Base-by-base conservation (phyloP, 1,284 basidiomycete species). In the Tylopilus orsonianus region DNA sequence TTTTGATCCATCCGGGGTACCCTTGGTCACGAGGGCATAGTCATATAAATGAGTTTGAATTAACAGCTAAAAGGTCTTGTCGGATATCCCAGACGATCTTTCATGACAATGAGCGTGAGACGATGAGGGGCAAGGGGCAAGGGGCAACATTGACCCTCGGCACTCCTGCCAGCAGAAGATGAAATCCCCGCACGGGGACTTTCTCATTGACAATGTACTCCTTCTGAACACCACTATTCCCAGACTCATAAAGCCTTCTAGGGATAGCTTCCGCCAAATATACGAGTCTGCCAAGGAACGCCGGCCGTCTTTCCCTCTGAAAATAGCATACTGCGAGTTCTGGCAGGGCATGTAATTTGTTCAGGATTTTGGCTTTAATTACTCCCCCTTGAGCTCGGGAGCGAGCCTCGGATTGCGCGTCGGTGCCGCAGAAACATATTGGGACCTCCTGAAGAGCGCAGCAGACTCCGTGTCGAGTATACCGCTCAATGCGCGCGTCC, bases 221-320 rank as follows among this genome's bases (percentile, higher is more conserved):
- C 30, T 36, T 13, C 10, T 29, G 43, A 26, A 33, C 8, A 19
- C 5, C 24, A n/a, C 12, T 8, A 3, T 52, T 54, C 55, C 30
- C 50, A 52, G 40, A 55, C 23, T 60, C 50, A 55, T 57, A 46
- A 48, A 38, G 29, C 37, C 26, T 24, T 18, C 5, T 16, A 19
- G 24, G 39, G 33, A 30, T 35, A 34, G 33, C 34, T 10, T 18
- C 20, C 16, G 6, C 27, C 12, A 23, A 14, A 27, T 13, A 38
- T 19, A 34, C 18, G 8, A 16, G 23, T 20, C 36, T 13, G 12
- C 14, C 33, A 39, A 20, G 32, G 22, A 24, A 39, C 14, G 16
- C 16, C 16, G 3, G 14, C 14, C 7, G 38, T 13, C 10, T 18
- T 14, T 20, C 20, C 18, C 29, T 10, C 26, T 48, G n/a, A 12